These are phyloP conservation scores for Teratosphaeria viscida DNA, from an alignment of 2,329 filamentous ascomycete species.

Conservation along the genomic window DNA sequence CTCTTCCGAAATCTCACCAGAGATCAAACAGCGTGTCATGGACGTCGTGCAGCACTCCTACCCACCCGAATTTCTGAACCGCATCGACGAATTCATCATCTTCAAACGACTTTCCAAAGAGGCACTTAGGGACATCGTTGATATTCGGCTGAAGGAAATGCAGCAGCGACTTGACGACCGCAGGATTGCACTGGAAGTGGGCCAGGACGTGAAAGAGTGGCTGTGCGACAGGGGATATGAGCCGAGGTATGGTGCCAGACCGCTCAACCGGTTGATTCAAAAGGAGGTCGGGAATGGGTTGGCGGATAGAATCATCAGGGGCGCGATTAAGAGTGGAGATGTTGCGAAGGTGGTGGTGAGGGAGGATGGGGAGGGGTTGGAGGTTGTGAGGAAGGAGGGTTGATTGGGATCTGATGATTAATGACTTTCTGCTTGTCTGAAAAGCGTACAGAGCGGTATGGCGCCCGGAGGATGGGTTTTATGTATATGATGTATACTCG, in stretches of 20 bases:
- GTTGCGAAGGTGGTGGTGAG: constrained; percentile 60
- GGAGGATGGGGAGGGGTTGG: constrained; percentile 38
- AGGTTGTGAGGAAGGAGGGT: constrained; percentile 11
- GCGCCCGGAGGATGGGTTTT: background rate
- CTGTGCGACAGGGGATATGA: constrained; percentile 84
- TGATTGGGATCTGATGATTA: background rate
- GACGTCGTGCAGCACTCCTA: constrained; percentile 67
- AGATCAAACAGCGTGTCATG: constrained; percentile 72
- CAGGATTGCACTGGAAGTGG: constrained; percentile 65
- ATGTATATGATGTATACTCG: background rate
- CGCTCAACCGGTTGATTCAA: constrained; percentile 80
- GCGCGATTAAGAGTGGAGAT: constrained; percentile 66
- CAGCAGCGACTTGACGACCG: constrained; percentile 75
- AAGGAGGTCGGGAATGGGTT: constrained; percentile 82
- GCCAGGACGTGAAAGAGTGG: constrained; percentile 68
- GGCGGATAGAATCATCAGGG: constrained; percentile 85
- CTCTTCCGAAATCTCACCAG: constrained; percentile 48
- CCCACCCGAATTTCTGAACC: constrained; percentile 90
- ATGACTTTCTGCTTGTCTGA: background rate
- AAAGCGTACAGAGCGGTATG: background rate
- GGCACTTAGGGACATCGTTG: constrained; percentile 82
- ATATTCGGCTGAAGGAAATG: constrained; percentile 79
- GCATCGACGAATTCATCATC: constrained; percentile 92
- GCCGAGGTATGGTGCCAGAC: constrained; percentile 79
- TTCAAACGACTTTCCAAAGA: constrained; percentile 74